Conservation (phyloP, 2,329 filamentous ascomycete species). For the Tolypocladium endophyticum region DNA sequence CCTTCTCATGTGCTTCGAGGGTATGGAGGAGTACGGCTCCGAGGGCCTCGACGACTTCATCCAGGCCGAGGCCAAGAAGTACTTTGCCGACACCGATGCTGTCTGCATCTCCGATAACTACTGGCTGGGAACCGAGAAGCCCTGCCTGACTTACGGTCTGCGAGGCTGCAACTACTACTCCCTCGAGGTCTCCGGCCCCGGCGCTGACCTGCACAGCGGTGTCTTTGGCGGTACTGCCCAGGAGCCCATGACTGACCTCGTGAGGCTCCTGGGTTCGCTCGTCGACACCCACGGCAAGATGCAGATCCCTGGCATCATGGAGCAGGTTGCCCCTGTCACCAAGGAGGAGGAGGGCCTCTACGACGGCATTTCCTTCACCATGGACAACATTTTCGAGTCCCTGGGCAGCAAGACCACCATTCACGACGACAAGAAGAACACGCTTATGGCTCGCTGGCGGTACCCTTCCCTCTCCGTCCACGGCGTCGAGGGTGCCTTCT, state of each 20-base stretch:
- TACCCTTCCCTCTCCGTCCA: conserved; percentile 90
- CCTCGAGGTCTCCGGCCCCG: conserved; percentile 80
- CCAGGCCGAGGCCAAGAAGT: conserved; percentile 79
- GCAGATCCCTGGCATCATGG: conserved; percentile 82
- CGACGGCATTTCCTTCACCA: conserved; percentile 82
- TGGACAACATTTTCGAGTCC: conserved; percentile 89
- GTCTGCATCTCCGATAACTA: conserved; percentile 99
- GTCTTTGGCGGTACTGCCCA: conserved; percentile 95
- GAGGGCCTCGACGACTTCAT: conserved; percentile 96
- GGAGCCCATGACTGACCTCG: conserved; percentile 96
- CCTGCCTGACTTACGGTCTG: conserved; percentile 92
- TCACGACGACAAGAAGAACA: conserved; percentile 77
- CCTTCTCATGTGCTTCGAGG: conserved; percentile 98
- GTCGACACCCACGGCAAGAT: conserved; percentile 91
- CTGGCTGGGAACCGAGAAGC: conserved; percentile 98
- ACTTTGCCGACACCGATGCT: conserved; percentile 90
- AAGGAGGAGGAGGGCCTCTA: conserved; percentile 84
- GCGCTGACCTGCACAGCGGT: conserved; percentile 88
- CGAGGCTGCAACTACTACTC: conserved; percentile 98
- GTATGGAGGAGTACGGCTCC: conserved; percentile 98
- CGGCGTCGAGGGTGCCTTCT: conserved; percentile 91
- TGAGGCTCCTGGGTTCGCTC: conserved; percentile 69
- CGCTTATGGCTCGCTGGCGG: conserved; percentile 93
- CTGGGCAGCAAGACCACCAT: conserved; percentile 84
- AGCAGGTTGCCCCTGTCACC: conserved; percentile 83